phyloP scores from a whole-genome alignment of 257 asterid species.

The Solanum clarkiae region DNA sequence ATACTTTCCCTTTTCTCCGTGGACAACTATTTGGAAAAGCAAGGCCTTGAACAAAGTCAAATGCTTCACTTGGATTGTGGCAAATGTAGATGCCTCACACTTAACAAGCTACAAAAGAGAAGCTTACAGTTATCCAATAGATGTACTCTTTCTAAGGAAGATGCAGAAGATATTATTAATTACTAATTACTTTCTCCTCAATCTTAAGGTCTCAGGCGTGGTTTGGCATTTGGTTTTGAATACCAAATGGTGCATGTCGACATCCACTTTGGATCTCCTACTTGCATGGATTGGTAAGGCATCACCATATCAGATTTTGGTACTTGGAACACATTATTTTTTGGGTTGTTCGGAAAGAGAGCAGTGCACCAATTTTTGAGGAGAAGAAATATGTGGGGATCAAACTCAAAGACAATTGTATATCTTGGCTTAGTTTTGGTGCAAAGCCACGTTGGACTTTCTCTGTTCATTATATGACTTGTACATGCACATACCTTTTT shows the following conservation, averaged over 20 bases:
- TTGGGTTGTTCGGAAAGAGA: not conserved
- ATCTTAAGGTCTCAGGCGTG: not conserved
- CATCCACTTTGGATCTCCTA: not conserved
- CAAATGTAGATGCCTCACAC: not conserved
- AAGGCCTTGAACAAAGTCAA: not conserved
- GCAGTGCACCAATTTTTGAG: not conserved
- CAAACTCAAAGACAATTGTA: not conserved
- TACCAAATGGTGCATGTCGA: not conserved
- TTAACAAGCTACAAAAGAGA: not conserved
- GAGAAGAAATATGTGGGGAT: not conserved
- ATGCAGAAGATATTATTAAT: not conserved
- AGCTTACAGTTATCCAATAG: not conserved
- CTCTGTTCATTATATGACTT: not conserved
- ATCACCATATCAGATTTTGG: not conserved
- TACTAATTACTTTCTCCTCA: not conserved
- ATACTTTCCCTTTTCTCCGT: not conserved
- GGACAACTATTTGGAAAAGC: not conserved
- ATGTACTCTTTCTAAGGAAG: not conserved
- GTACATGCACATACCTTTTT: not conserved
- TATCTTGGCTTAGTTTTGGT: not conserved
- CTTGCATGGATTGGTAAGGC: not conserved
- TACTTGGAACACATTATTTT: not conserved
- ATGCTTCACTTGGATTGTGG: not conserved
- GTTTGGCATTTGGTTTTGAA: not conserved
- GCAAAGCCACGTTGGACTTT: not conserved